Percentiles rank a stretch among this genome's conserved stretches.
These are phyloP conservation scores for Paraphoma sp. DNA, from an alignment of 2,329 filamentous ascomycete genomes.

Conservation along the genomic window DNA sequence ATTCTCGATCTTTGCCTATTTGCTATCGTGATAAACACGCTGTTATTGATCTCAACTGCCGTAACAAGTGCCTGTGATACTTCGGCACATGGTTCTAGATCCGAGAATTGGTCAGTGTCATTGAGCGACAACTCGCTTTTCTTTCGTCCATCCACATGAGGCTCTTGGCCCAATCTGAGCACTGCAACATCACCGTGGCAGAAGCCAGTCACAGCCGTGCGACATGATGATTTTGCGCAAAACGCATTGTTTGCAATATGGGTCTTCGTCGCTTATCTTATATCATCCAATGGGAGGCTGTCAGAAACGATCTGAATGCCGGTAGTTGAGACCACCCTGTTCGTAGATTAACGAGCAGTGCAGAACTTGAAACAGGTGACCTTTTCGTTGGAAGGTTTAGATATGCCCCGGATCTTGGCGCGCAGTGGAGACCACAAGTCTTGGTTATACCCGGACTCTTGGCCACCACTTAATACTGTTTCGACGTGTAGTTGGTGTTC, in stretches of 20 bases:
- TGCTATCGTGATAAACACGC: too few species aligned
- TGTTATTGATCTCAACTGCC: too few species aligned
- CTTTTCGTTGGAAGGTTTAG: neutral
- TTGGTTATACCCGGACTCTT: conserved; percentile 7
- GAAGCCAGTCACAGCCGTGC: neutral
- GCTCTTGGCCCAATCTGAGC: neutral
- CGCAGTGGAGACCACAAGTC: conserved; percentile 4
- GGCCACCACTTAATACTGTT: conserved; percentile 14
- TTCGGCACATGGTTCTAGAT: too few species aligned
- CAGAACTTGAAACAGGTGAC: conserved; percentile 18
- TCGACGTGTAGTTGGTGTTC: conserved; percentile 11
- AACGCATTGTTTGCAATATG: neutral
- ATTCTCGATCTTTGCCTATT: too few species aligned
- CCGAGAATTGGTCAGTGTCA: too few species aligned
- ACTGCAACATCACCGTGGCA: neutral
- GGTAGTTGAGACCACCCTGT: conserved; percentile 1
- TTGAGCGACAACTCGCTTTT: too few species aligned
- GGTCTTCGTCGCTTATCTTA: neutral
- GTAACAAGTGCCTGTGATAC: too few species aligned
- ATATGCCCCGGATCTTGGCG: conserved; percentile 15
- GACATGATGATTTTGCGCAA: neutral
- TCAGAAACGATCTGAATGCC: neutral
- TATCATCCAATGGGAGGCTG: neutral
- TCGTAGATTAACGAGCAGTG: conserved; percentile 1
- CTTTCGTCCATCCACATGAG: neutral